Evolutionary conservation across 179 eudicot genomes (phyloP).

Genomic region (Corrigiola litoralis): DNA sequence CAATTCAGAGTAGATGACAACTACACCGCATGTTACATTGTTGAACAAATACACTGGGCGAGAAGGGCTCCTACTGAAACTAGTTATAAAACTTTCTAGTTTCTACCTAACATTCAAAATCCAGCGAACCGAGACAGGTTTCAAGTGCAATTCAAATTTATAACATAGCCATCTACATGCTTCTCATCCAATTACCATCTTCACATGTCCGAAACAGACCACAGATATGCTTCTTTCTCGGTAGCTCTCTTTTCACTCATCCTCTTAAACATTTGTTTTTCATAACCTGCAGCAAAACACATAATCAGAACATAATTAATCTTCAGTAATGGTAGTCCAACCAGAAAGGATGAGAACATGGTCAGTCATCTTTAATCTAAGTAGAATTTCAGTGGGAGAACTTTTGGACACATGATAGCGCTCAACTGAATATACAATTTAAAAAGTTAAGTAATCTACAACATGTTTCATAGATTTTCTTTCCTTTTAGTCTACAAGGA

Average conservation of each 20-base stretch:
- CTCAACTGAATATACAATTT: too few species aligned
- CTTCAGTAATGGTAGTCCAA: too few species aligned
- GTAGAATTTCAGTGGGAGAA: neutral
- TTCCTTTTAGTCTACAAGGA: too few species aligned
- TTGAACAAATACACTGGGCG: neutral
- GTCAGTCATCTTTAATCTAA: neutral
- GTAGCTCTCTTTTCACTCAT: conserved; percentile 75
- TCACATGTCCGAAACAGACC: conserved; percentile 96
- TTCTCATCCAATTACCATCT: neutral
- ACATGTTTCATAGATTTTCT: too few species aligned
- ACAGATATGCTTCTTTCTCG: conserved; percentile 84
- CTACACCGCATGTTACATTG: neutral
- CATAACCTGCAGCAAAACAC: conserved; percentile 45
- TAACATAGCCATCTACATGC: too few species aligned
- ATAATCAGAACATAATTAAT: too few species aligned
- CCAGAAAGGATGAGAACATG: neutral
- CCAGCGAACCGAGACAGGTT: neutral
- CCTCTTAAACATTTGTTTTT: conserved; percentile 67
- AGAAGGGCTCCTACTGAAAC: neutral
- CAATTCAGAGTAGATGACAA: neutral
- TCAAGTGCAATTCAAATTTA: neutral
- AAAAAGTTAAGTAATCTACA: too few species aligned
- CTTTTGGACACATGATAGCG: too few species aligned
- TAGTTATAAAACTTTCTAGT: neutral
- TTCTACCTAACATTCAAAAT: neutral